Evolutionary conservation across 495 filamentous ascomycete genomes (phyloP), one percentile per base, ranked within the genome.

Genomic region (Penicillium paxilli): DNA sequence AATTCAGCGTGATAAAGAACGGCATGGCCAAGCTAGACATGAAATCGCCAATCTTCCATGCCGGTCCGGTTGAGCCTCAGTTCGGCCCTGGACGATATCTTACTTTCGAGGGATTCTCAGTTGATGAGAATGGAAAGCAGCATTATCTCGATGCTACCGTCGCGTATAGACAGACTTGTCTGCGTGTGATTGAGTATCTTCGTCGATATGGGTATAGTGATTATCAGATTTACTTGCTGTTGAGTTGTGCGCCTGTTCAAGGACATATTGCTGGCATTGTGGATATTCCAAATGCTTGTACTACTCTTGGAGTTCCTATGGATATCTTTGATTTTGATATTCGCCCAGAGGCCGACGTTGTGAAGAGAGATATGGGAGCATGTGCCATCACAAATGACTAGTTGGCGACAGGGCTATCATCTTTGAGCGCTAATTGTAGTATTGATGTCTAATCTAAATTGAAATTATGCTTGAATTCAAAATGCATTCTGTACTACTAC

Each of bases 261-360:
- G 92, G 92, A 2, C 92, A 96, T 71, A 81, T 98, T 51, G 93
- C 90, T n/a, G 92, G 93, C 0, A 83, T 97, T 52, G 92, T 96
- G 26, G 92, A 97, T 70, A 89, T 96, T 49, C 85, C 82, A 1
- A 87, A 87, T 67, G 90, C 92, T 0, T 97, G 92, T 66, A 96
- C 91, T 23, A 96, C 92, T 3, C 73, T 97, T 49, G 90, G 91
- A 0, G 69, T 98, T 33, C 92, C 92, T 11, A 91, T 95, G 78
- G 92, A 98, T 75, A 96, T 98, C 47, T 96, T 96, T 60, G 91
- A 94, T 65, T 95, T 98, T 67, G 92, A 96, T 68, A 92, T 96
- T 55, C 82, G 84, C 48, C 90, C 92, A 0, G 76, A 80, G 28
- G 82, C 82, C 0, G 76, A 79, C 11, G 83, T 77, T 21, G 77